Conservation (phyloP, 2,329 filamentous ascomycete genomes). For the Phyllosticta citrichinensis region DNA sequence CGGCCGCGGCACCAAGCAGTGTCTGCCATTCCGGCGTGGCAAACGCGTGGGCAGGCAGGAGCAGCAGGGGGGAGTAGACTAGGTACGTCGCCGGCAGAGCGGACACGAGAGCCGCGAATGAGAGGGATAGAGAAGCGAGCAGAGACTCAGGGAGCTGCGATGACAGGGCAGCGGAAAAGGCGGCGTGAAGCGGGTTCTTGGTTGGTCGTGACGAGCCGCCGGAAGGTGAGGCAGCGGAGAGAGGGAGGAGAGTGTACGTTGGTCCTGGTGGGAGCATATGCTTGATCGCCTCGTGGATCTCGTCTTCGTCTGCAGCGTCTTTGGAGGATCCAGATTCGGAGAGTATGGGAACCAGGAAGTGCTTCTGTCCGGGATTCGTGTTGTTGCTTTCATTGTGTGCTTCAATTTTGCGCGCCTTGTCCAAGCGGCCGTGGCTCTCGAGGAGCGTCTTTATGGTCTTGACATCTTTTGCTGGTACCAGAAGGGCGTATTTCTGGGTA, state of each 20-base stretch:
- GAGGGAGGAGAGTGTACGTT: not conserved
- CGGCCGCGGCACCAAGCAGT: constrained; percentile 18
- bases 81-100: constrained; percentile 37
- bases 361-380: not conserved
- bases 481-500: constrained; percentile 3
- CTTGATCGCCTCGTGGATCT: not conserved
- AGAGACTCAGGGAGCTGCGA: constrained; percentile 10
- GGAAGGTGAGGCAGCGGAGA: not conserved
- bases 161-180: constrained; percentile 4
- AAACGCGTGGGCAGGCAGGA: constrained; percentile 43
- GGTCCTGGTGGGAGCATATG: not conserved
- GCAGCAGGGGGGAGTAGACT: constrained; percentile 47
- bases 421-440: constrained; percentile 21
- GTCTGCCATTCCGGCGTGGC: constrained; percentile 22
- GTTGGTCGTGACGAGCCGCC: not conserved
- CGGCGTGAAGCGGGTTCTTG: constrained; percentile 5
- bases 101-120: constrained; percentile 13
- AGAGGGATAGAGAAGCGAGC: constrained; percentile 12
- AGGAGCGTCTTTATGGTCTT: constrained; percentile 30
- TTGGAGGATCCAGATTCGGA: not conserved
- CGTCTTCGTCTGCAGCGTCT: not conserved
- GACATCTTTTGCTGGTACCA: constrained; percentile 25
- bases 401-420: constrained; percentile 22
- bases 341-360: constrained; percentile 1
- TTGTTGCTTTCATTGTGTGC: not conserved